phyloP scores from a whole-genome alignment of 2,329 filamentous ascomycete genomes.

The Colletotrichum musicola region DNA sequence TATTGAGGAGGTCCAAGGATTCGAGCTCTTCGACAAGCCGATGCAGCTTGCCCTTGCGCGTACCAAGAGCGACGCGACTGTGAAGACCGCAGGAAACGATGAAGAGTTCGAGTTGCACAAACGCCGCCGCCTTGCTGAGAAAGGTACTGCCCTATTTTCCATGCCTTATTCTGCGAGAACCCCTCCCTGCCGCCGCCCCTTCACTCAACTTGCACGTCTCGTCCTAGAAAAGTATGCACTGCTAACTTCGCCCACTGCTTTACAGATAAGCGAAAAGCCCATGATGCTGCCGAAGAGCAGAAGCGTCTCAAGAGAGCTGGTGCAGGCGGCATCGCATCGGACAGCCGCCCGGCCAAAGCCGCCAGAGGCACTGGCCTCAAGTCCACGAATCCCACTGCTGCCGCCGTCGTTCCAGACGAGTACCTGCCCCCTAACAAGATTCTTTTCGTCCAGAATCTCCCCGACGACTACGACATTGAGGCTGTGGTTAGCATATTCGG shows the following conservation, averaged over 20 bases:
- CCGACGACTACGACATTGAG: slow-evolving; percentile 87
- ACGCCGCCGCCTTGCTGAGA: slow-evolving; percentile 85
- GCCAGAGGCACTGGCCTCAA: slow-evolving; percentile 82
- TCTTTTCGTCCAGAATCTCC: slow-evolving; percentile 92
- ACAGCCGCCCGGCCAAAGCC: slow-evolving; percentile 74
- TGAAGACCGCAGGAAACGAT: slow-evolving; percentile 77
- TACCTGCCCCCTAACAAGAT: slow-evolving; percentile 98
- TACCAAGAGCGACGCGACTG: slow-evolving; percentile 88
- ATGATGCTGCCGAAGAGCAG: slow-evolving; percentile 82
- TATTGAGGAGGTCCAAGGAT: slow-evolving; percentile 90
- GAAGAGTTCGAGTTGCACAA: slow-evolving; percentile 93
- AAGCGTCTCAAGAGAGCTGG: slow-evolving; percentile 78
- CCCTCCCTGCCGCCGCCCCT: neutral
- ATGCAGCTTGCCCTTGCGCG: slow-evolving; percentile 88
- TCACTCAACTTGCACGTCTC: neutral
- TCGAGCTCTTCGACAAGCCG: slow-evolving; percentile 91
- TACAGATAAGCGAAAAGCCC: slow-evolving; percentile 80
- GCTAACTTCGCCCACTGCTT: slow-evolving; percentile 1
- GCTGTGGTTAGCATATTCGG: slow-evolving; percentile 84
- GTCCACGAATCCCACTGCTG: slow-evolving; percentile 74
- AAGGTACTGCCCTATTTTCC: slow-evolving; percentile 69
- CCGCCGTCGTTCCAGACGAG: slow-evolving; percentile 91
- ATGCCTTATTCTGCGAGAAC: neutral
- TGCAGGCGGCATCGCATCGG: slow-evolving; percentile 55
- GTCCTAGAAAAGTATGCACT: neutral